Conservation (phyloP, 192 early-diverging fungal species). For the Spinellus fusiger region DNA sequence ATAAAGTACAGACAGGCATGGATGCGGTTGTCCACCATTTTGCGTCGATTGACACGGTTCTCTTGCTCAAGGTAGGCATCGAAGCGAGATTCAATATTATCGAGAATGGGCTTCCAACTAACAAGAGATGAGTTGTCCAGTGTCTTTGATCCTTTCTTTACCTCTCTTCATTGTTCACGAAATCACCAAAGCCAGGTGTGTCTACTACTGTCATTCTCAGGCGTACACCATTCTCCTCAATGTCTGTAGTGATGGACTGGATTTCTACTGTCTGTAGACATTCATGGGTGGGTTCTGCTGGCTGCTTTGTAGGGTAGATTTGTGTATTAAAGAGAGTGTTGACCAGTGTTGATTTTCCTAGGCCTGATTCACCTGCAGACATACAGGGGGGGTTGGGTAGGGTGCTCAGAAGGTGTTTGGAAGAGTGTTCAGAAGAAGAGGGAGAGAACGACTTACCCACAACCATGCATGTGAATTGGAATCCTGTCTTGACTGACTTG, state of each 20-base stretch:
- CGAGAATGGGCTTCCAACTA: constrained; percentile 95
- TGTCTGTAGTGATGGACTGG: constrained; percentile 78
- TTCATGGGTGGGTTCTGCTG: constrained; percentile 59
- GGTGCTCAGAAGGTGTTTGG: background rate
- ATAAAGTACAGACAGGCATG: constrained; percentile 97
- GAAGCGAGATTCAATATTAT: constrained; percentile 94
- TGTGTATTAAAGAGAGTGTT: constrained; percentile 95
- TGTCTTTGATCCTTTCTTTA: constrained; percentile 27
- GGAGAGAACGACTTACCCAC: constrained; percentile 56
- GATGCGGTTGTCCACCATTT: constrained; percentile 90
- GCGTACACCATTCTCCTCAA: constrained; percentile 95
- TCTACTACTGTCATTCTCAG: constrained; percentile 94
- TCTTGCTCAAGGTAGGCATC: constrained; percentile 92
- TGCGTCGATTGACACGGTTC: constrained; percentile 81
- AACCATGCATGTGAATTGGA: constrained; percentile 95
- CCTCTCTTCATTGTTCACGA: constrained; percentile 98
- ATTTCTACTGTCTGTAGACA: constrained; percentile 73
- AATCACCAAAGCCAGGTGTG: constrained; percentile 98
- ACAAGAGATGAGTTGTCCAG: background rate
- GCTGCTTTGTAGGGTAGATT: constrained; percentile 75
- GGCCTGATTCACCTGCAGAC: constrained; percentile 65
- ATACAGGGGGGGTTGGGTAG: background rate
- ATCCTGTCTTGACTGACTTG: constrained; percentile 92
- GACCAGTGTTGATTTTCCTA: constrained; percentile 96
- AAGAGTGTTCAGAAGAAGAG: background rate